A percentile compares a stretch with the other conserved stretches of the same genome.
phyloP scores from a whole-genome alignment of 805 yeast genomes.

The Sugiyamaella chiloensis region DNA sequence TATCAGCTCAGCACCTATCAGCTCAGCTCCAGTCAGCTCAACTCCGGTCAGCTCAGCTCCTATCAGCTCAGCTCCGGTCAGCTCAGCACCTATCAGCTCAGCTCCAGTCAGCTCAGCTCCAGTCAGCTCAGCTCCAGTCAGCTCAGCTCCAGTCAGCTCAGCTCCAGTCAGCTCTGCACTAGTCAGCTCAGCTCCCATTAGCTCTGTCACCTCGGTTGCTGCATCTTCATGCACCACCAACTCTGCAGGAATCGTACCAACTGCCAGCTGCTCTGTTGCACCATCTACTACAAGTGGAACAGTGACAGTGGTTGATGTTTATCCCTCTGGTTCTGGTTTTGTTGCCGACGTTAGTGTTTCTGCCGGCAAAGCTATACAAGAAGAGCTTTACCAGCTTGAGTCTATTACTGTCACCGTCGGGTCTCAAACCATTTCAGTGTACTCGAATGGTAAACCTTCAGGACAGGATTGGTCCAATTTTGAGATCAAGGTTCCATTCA shows the following conservation, averaged over 20 bases:
- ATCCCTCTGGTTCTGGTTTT: not conserved
- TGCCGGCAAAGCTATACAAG: not conserved
- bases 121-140: not conserved
- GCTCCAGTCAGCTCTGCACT: not conserved
- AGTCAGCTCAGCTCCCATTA: not conserved
- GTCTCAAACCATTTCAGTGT: not conserved
- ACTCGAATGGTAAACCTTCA: not conserved
- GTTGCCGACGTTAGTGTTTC: not conserved
- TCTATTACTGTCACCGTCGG: not conserved
- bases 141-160: not conserved
- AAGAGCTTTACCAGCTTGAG: not conserved
- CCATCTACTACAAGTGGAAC: not conserved
- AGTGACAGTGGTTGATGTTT: not conserved
- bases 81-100: not conserved
- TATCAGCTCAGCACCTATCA: not conserved
- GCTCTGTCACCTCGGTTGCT: not conserved
- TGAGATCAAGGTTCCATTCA: not conserved
- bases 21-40: not conserved
- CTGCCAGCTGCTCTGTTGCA: not conserved
- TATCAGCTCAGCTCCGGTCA: too few species aligned
- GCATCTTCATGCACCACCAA: not conserved
- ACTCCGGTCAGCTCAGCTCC: too few species aligned
- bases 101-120: not conserved
- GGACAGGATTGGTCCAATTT: not conserved
- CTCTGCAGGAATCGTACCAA: not conserved